These are phyloP conservation scores for Chaetomium cochliodes DNA, from an alignment of 495 filamentous ascomycete species.

Conservation along the genomic window DNA sequence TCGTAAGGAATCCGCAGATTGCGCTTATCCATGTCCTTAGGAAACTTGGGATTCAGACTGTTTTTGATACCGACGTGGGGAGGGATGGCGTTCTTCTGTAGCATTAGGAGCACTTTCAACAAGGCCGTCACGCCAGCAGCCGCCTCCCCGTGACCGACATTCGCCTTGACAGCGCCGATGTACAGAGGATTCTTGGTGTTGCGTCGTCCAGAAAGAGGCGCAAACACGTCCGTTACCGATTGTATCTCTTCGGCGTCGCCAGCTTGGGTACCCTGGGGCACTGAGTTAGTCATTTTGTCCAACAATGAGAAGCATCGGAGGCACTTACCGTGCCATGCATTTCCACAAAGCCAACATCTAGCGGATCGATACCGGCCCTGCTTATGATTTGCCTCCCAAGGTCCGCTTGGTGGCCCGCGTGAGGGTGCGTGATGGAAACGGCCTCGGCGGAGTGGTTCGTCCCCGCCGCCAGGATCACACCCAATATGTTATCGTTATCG, in stretches of 20 bases:
- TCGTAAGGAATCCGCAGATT: conserved; percentile 64
- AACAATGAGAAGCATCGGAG: too few species aligned
- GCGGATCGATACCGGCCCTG: conserved; percentile 68
- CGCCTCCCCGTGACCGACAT: conserved; percentile 86
- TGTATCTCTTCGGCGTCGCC: conserved; percentile 78
- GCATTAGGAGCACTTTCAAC: conserved; percentile 83
- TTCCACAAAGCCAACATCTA: conserved; percentile 76
- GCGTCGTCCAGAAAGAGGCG: conserved; percentile 55
- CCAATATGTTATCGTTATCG: conserved; percentile 71
- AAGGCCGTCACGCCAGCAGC: conserved; percentile 79
- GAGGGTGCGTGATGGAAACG: conserved; percentile 76
- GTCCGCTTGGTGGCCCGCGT: conserved; percentile 65
- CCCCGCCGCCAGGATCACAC: conserved; percentile 61
- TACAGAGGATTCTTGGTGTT: conserved; percentile 66
- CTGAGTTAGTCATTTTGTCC: too few species aligned
- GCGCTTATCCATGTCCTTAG: conserved; percentile 67
- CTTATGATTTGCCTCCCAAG: conserved; percentile 67
- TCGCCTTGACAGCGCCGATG: conserved; percentile 82
- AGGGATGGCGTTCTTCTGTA: conserved; percentile 77
- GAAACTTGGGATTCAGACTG: conserved; percentile 73
- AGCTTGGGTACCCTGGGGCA: conserved; percentile 78
- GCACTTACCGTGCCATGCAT: conserved; percentile 90
- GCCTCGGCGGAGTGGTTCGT: conserved; percentile 80
- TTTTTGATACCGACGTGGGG: conserved; percentile 84
- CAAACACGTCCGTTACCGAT: conserved; percentile 78